Conservation (phyloP, 345 rosid species). For the Eucalyptus cloeziana region DNA sequence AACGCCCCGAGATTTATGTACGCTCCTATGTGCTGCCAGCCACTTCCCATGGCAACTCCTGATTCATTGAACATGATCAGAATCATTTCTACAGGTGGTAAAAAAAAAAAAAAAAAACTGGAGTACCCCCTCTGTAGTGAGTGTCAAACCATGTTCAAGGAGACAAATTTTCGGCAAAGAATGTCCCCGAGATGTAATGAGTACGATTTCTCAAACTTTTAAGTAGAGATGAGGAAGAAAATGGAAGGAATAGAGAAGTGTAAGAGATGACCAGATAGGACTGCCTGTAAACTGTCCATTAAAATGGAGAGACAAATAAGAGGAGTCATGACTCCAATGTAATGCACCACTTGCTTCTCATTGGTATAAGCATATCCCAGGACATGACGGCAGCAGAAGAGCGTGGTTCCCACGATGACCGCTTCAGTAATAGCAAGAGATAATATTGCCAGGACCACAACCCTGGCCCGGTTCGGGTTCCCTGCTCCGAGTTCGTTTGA, state of each 20-base stretch:
- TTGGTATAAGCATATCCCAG: slow-evolving; percentile 24
- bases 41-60: slow-evolving; percentile 32
- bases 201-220: neutral
- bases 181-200: neutral
- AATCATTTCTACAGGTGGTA: neutral
- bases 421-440: slow-evolving; percentile 8
- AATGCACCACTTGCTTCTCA: slow-evolving; percentile 21
- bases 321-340: slow-evolving; percentile 20
- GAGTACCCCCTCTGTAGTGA: neutral
- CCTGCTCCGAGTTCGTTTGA: slow-evolving; percentile 48
- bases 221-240: neutral
- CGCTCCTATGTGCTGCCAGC: slow-evolving; percentile 26
- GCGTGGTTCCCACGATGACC: neutral
- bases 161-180: neutral
- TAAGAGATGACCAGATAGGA: slow-evolving; percentile 20
- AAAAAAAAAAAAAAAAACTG: neutral
- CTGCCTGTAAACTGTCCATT: slow-evolving; percentile 22
- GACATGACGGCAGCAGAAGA: slow-evolving; percentile 11
- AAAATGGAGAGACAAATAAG: slow-evolving; percentile 16
- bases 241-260: neutral
- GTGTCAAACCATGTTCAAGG: neutral
- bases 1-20: slow-evolving; percentile 17
- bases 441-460: slow-evolving; percentile 5
- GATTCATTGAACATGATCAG: neutral
- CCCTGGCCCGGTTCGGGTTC: slow-evolving; percentile 14